Evolutionary conservation across 176 grass and related monocot species (phyloP).

Genomic region (Juncus inflexus): DNA sequence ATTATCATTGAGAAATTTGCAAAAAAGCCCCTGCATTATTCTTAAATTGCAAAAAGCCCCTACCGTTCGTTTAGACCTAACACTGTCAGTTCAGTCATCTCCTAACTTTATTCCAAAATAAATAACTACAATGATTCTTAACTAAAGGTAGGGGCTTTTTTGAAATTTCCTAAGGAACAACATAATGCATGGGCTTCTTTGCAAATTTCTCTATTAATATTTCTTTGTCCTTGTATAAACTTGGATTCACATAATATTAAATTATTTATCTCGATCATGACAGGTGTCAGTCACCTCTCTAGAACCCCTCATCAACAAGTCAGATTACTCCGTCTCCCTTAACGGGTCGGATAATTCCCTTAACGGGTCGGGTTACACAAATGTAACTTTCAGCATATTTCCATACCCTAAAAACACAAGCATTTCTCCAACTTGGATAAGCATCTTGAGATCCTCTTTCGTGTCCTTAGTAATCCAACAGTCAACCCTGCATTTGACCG

Average conservation of each 20-base stretch:
- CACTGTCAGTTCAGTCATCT: no score
- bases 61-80: no score
- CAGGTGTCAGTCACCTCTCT: constrained; percentile 68
- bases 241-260: no score
- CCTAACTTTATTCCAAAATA: no score
- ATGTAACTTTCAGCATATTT: constrained; percentile 70
- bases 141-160: no score
- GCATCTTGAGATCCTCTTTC: constrained; percentile 73
- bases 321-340: constrained; percentile 22
- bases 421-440: constrained; percentile 61
- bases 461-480: constrained; percentile 61
- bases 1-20: background rate
- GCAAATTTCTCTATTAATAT: no score
- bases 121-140: no score
- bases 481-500: constrained; percentile 64
- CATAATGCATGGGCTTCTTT: no score
- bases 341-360: constrained; percentile 34
- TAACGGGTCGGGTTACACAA: constrained; percentile 51
- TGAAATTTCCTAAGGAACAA: no score
- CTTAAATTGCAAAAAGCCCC: no score
- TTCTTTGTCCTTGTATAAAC: no score
- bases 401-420: constrained; percentile 64
- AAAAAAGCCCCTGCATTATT: no score
- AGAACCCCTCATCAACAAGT: constrained; percentile 33
- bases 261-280: background rate